Evolutionary conservation across 2,329 filamentous ascomycete genomes (phyloP).

Genomic region (Stachybotrys elegans): DNA sequence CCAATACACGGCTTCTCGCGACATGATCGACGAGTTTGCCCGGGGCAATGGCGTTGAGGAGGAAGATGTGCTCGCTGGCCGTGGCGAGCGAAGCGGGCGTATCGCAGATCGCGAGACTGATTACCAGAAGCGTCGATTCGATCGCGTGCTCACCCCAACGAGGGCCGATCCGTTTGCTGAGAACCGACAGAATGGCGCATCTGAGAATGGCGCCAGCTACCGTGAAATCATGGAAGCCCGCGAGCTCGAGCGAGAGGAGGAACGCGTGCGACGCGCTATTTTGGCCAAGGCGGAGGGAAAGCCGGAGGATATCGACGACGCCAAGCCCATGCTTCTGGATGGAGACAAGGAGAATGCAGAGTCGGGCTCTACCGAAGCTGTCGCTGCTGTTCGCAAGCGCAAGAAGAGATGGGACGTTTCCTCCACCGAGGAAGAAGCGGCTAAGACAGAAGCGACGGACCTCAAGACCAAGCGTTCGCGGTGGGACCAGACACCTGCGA

Average conservation of each 20-base stretch:
- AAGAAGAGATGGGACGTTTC: constrained; percentile 93
- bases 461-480: constrained; percentile 70
- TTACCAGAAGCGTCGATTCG: constrained; percentile 93
- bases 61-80: constrained; percentile 79
- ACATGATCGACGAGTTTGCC: constrained; percentile 92
- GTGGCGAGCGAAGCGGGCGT: constrained; percentile 80
- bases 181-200: constrained; percentile 62
- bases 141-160: constrained; percentile 80
- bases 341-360: constrained; percentile 70
- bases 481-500: constrained; percentile 78
- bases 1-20: constrained; percentile 89
- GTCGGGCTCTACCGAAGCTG: constrained; percentile 60
- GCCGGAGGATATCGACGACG: constrained; percentile 57
- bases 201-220: constrained; percentile 74
- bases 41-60: constrained; percentile 82
- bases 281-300: constrained; percentile 63
- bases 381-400: constrained; percentile 65
- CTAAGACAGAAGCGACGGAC: constrained; percentile 40
- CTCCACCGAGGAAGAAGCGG: constrained; percentile 48
- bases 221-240: constrained; percentile 85
- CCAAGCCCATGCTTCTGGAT: constrained; percentile 71
- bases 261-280: constrained; percentile 75
- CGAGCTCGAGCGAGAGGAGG: constrained; percentile 90
- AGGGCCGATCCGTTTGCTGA: constrained; percentile 81
- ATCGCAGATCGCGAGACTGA: constrained; percentile 93